These are phyloP conservation scores for Saccharum spontaneum DNA, from an alignment of 176 grass and related monocot species.

Conservation along the genomic window DNA sequence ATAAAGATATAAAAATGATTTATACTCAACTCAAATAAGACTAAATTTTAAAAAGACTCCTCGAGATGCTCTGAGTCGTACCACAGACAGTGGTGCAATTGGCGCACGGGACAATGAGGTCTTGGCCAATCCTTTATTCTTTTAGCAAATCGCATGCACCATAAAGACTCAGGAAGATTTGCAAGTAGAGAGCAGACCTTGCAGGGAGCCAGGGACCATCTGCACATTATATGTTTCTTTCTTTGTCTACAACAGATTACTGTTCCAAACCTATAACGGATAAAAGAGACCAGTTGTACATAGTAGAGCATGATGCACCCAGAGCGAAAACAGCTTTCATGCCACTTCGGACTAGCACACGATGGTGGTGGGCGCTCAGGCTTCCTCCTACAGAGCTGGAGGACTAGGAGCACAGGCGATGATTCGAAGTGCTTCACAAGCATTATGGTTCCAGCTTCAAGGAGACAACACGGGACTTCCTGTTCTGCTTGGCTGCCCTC, in stretches of 20 bases:
- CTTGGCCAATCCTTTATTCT: neutral
- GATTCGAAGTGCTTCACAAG: neutral
- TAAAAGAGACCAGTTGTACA: conserved; percentile 33
- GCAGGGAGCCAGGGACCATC: conserved; percentile 20
- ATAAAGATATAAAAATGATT: no score
- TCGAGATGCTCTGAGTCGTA: neutral
- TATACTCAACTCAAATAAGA: no score
- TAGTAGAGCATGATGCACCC: conserved; percentile 25
- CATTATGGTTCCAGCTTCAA: conserved; percentile 86
- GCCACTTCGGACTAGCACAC: conserved; percentile 24
- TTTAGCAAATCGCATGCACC: neutral
- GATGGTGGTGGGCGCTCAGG: conserved; percentile 7
- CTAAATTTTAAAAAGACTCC: no score
- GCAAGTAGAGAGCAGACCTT: conserved; percentile 26
- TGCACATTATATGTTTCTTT: conserved; percentile 42
- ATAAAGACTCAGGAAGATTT: conserved; percentile 24
- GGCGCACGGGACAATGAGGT: neutral
- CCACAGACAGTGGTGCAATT: neutral
- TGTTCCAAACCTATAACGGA: conserved; percentile 52
- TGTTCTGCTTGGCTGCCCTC: conserved; percentile 72
- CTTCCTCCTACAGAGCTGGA: neutral
- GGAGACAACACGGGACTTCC: conserved; percentile 86
- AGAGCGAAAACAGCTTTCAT: conserved; percentile 32
- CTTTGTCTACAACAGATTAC: conserved; percentile 35
- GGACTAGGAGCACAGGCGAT: neutral